Conservation (phyloP, 202 grass and related monocot genomes). For the Bolboschoenoplectus hybrid region DNA sequence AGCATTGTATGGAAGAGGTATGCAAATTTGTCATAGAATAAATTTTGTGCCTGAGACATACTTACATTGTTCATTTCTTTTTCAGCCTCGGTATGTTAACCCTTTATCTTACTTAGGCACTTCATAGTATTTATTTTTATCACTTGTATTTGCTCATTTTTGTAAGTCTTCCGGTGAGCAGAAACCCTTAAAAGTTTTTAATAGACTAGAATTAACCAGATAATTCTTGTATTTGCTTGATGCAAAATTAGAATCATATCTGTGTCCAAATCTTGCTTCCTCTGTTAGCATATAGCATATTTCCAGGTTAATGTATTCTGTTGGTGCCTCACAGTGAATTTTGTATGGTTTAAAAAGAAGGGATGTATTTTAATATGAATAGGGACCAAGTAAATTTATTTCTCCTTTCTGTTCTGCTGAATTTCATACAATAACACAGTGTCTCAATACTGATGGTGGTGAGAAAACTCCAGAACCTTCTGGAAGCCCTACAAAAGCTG, state of each 20-base stretch:
- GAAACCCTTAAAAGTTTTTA: not conserved
- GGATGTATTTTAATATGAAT: constrained; percentile 31
- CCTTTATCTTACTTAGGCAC: not conserved
- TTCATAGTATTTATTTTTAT: constrained; percentile 4
- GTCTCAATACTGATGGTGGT: constrained; percentile 65
- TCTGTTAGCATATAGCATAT: constrained; percentile 1
- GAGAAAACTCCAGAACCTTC: constrained; percentile 48
- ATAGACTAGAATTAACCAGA: not conserved
- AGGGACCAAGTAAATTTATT: constrained; percentile 1
- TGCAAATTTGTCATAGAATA: not conserved
- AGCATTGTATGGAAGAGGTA: constrained; percentile 85
- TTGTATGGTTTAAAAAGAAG: constrained; percentile 6
- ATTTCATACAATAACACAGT: constrained; percentile 42
- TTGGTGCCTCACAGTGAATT: not conserved
- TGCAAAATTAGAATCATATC: not conserved
- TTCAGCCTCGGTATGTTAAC: not conserved
- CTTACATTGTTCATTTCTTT: not conserved
- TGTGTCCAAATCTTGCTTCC: constrained; percentile 1
- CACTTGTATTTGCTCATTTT: constrained; percentile 13
- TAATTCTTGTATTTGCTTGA: not conserved
- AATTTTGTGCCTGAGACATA: not conserved
- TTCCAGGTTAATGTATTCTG: not conserved
- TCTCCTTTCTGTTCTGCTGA: constrained; percentile 23
- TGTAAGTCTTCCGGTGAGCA: not conserved
- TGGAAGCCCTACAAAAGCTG: constrained; percentile 41